Evolutionary conservation across 2,329 filamentous ascomycete species (phyloP).

Genomic region (Eurotiales sp.): DNA sequence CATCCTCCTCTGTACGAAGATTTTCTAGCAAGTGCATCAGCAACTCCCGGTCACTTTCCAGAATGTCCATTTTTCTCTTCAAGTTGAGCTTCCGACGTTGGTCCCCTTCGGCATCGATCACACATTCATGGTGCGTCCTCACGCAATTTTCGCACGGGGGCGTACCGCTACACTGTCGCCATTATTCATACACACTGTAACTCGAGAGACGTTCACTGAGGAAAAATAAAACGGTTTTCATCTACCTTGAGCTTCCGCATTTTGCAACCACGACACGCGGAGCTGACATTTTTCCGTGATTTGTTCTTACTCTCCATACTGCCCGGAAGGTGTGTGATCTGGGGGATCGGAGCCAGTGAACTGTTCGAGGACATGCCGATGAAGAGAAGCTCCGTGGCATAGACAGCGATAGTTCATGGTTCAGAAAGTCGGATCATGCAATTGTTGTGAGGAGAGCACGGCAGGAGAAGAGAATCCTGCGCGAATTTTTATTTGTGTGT

Average conservation of each 20-base stretch:
- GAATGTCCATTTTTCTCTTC: conserved; percentile 12
- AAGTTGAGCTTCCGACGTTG: conserved; percentile 15
- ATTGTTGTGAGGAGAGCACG: not conserved
- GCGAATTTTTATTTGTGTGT: too few species aligned
- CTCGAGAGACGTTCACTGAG: not conserved
- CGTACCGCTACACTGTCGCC: conserved; percentile 11
- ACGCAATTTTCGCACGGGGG: conserved; percentile 11
- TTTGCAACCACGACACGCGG: conserved; percentile 13
- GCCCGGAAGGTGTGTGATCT: not conserved
- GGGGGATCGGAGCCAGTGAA: not conserved
- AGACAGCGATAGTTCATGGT: conserved; percentile 3
- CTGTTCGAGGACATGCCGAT: conserved; percentile 7
- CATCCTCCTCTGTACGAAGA: not conserved
- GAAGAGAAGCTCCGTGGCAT: not conserved
- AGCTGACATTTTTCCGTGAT: conserved; percentile 12
- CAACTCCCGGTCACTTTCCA: conserved; percentile 9
- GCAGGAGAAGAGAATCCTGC: too few species aligned
- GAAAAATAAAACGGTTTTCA: not conserved
- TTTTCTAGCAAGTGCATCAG: conserved; percentile 8
- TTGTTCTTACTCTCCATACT: conserved; percentile 2
- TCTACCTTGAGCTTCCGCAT: conserved; percentile 13
- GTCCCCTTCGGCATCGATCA: conserved; percentile 14
- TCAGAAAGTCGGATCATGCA: not conserved
- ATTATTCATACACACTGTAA: not conserved
- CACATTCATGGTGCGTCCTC: conserved; percentile 10